Evolutionary conservation across 169 alveolate species (phyloP).

Genomic region (Plasmodium chabaudi): DNA sequence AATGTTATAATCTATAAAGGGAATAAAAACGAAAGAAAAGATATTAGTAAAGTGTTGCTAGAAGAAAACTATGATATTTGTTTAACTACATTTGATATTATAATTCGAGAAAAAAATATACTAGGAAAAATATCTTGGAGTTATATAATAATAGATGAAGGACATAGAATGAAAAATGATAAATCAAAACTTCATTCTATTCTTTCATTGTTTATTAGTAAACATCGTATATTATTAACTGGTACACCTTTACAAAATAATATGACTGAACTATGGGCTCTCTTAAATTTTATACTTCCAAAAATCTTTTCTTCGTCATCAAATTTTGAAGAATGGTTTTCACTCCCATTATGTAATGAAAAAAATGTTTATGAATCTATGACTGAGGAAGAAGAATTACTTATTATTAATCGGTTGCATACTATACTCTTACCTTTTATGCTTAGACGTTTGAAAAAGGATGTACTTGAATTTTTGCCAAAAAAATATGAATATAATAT

Average conservation of each 20-base stretch:
- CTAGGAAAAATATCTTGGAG: conserved; percentile 91
- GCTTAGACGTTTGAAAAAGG: conserved; percentile 98
- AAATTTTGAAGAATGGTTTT: conserved; percentile 97
- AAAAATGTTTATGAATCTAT: conserved; percentile 28
- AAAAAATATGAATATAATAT: conserved; percentile 93
- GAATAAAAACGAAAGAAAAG: conserved; percentile 91
- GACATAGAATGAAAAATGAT: conserved; percentile 98
- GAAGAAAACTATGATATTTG: conserved; percentile 76
- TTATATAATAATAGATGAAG: conserved; percentile 99
- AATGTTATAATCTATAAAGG: conserved; percentile 97
- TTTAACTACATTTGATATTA: conserved; percentile 78
- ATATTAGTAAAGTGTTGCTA: conserved; percentile 50
- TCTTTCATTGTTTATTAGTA: conserved; percentile 91
- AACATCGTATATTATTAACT: conserved; percentile 96
- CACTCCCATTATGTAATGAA: conserved; percentile 67
- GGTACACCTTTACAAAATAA: conserved; percentile 99
- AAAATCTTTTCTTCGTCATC: conserved; percentile 96
- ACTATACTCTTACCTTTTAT: conserved; percentile 96
- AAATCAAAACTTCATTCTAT: conserved; percentile 93
- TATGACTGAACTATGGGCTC: conserved; percentile 99
- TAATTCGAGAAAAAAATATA: conserved; percentile 64
- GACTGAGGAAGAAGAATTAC: conserved; percentile 54
- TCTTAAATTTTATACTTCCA: conserved; percentile 98
- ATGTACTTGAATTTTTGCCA: conserved; percentile 97
- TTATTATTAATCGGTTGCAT: conserved; percentile 93